Conservation (phyloP, 192 early-diverging fungal genomes). For the Mycoemilia scoparia region DNA sequence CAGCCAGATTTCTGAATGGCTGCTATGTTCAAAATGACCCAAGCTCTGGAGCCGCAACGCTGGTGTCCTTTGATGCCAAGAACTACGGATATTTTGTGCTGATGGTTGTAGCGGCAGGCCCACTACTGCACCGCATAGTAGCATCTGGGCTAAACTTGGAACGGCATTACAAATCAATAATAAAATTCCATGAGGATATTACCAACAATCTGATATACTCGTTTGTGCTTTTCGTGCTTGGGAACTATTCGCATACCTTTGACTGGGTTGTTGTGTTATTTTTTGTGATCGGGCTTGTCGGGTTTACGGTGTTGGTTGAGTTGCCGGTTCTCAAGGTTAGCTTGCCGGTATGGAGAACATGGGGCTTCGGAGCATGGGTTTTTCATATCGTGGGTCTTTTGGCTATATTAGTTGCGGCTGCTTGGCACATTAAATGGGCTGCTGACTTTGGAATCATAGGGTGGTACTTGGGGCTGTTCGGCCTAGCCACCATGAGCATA, state of each 20-base stretch:
- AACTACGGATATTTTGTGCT: conserved; percentile 15
- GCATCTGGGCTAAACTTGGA: conserved; percentile 49
- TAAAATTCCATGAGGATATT: conserved; percentile 47
- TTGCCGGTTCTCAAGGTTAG: conserved; percentile 49
- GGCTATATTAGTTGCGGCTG: conserved; percentile 41
- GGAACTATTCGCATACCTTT: conserved; percentile 50
- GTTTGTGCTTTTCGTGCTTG: conserved; percentile 52
- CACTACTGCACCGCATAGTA: conserved; percentile 32
- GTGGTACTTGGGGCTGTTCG: conserved; percentile 26
- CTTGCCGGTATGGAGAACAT: conserved; percentile 36
- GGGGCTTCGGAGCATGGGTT: conserved; percentile 47
- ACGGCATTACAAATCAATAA: conserved; percentile 37
- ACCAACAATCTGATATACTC: conserved; percentile 37
- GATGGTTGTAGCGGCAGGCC: conserved; percentile 20
- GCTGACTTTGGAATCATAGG: conserved; percentile 13
- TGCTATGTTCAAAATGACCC: conserved; percentile 17
- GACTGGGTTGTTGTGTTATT: conserved; percentile 26
- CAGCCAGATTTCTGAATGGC: conserved; percentile 20
- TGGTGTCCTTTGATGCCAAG: conserved; percentile 23
- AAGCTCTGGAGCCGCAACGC: conserved; percentile 12
- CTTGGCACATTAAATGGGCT: conserved; percentile 25
- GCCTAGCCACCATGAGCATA: conserved; percentile 15
- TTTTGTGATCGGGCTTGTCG: conserved; percentile 32
- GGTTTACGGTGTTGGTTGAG: conserved; percentile 39
- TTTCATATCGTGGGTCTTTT: conserved; percentile 35